A percentile compares a stretch with the other conserved stretches of the same genome.
Evolutionary conservation across 2,329 filamentous ascomycete species (phyloP).

Genomic region (Emergomyces orientalis): DNA sequence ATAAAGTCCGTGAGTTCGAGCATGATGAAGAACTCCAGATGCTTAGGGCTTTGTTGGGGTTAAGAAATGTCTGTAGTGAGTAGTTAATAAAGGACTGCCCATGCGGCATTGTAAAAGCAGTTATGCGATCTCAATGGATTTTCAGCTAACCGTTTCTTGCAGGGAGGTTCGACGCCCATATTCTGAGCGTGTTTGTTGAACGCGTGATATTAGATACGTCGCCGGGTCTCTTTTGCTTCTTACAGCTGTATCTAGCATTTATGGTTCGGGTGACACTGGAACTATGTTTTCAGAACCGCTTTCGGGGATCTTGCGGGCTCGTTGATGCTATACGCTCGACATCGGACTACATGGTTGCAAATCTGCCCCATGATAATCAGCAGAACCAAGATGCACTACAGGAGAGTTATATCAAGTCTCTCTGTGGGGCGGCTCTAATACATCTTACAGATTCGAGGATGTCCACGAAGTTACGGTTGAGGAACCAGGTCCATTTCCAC

Average conservation of each 20-base stretch:
- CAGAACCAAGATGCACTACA: neutral
- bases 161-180: neutral
- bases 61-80: conserved; percentile 2
- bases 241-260: neutral
- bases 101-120: neutral
- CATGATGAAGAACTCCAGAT: neutral
- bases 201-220: neutral
- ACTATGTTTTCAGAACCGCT: neutral
- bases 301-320: neutral
- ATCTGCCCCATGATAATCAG: neutral
- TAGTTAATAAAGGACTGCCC: neutral
- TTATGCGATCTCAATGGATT: neutral
- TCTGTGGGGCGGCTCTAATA: neutral
- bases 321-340: neutral
- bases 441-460: conserved; percentile 6
- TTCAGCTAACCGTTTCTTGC: neutral
- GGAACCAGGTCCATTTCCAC: neutral
- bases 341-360: neutral
- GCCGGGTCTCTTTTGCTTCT: neutral
- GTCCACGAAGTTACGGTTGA: neutral
- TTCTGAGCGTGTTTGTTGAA: conserved; percentile 1
- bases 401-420: neutral
- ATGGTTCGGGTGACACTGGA: neutral
- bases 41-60: neutral
- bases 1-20: neutral